phyloP scores from a whole-genome alignment of 208 protist genomes.

The Acanthamoeba castellanii region DNA sequence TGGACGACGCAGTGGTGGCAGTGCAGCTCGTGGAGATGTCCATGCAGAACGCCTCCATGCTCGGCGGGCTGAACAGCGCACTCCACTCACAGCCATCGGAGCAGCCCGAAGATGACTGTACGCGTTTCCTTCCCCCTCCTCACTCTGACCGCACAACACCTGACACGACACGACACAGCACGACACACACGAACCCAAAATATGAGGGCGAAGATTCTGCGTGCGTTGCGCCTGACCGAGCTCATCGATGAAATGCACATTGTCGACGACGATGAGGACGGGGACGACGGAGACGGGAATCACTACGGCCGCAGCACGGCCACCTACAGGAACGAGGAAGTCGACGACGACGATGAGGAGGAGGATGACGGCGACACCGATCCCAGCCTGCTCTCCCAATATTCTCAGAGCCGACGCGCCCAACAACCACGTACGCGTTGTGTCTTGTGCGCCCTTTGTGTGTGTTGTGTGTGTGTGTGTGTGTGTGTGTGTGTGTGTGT shows the following conservation, averaged over 20 bases:
- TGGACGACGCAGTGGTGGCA: constrained; percentile 88
- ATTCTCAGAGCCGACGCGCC: constrained; percentile 2
- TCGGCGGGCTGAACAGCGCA: constrained; percentile 70
- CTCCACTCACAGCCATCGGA: constrained; percentile 87
- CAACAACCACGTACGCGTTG: background rate
- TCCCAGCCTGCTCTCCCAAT: background rate
- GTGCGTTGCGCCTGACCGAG: constrained; percentile 23
- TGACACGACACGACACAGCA: background rate
- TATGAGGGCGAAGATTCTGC: background rate
- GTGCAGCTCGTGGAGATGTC: constrained; percentile 88
- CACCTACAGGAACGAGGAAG: background rate
- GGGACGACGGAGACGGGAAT: background rate
- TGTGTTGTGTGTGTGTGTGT: background rate
- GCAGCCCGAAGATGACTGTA: constrained; percentile 86
- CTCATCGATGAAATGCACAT: constrained; percentile 30
- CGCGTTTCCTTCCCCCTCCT: constrained; percentile 15
- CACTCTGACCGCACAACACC: background rate
- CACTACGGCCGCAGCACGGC: constrained; percentile 13
- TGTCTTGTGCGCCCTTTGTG: background rate
- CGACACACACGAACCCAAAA: background rate
- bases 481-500: background rate
- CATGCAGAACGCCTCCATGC: constrained; percentile 77
- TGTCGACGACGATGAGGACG: constrained; percentile 40
- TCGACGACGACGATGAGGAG: background rate
- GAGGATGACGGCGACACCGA: constrained; percentile 35